These are phyloP conservation scores for Amanita phalloides DNA, from an alignment of 768 basidiomycete genomes.

Conservation along the genomic window DNA sequence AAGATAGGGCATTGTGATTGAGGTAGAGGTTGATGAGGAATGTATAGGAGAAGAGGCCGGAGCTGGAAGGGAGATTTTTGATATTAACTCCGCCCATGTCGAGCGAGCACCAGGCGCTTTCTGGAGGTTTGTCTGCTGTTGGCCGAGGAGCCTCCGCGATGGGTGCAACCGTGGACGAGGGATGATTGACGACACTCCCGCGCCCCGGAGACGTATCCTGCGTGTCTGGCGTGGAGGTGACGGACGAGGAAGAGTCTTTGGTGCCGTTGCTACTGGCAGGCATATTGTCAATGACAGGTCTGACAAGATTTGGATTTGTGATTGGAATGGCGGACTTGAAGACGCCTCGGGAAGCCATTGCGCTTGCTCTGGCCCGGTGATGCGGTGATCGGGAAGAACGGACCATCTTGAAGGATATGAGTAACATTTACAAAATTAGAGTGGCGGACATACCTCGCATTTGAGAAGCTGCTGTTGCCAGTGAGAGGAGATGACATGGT, in stretches of 20 bases:
- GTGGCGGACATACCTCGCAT: slow-evolving; percentile 62
- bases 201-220: slow-evolving; percentile 17
- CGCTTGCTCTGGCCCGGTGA: slow-evolving; percentile 91
- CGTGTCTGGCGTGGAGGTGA: slow-evolving; percentile 11
- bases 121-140: slow-evolving; percentile 51
- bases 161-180: slow-evolving; percentile 70
- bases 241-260: slow-evolving; percentile 17
- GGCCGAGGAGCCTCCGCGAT: slow-evolving; percentile 57
- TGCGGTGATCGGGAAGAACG: slow-evolving; percentile 83
- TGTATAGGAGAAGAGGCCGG: slow-evolving; percentile 75
- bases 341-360: slow-evolving; percentile 82
- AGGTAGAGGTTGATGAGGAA: slow-evolving; percentile 93
- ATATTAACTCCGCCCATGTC: slow-evolving; percentile 96
- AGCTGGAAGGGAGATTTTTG: slow-evolving; percentile 75
- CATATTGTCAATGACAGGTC: slow-evolving; percentile 26
- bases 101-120: slow-evolving; percentile 79
- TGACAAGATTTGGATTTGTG: slow-evolving; percentile 75
- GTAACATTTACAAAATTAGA: slow-evolving; percentile 25
- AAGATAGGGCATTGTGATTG: slow-evolving; percentile 82
- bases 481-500: slow-evolving; percentile 66
- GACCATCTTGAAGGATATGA: slow-evolving; percentile 43
- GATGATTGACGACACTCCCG: slow-evolving; percentile 37
- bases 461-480: slow-evolving; percentile 94
- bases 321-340: slow-evolving; percentile 86
- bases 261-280: slow-evolving; percentile 2